Base-by-base conservation (phyloP, 805 yeast species). In the Wickerhamiella lipophila region DNA sequence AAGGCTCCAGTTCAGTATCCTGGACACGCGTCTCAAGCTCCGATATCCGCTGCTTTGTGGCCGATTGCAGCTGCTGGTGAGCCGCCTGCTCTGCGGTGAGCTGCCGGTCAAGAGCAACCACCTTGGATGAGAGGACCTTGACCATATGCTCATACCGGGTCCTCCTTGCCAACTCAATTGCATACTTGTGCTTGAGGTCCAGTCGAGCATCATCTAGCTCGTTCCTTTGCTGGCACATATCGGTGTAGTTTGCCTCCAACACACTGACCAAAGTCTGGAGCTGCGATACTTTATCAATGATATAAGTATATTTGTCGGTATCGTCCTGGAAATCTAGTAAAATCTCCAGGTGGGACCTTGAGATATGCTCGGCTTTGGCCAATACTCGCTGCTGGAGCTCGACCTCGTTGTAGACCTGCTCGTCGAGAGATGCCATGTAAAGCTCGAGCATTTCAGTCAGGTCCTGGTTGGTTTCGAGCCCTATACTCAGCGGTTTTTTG, bases 371-470 rank as follows among this genome's bases (percentile, higher is more conserved):
- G 21, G 34, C 40, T 12, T 42, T 19, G 8, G 43, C 40, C 8
- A 42, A 25, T 5, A 41, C 49, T 19, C 26, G 43, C 34, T 36
- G 42, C 44, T 50, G 54, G 47, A 52, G 53, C 47, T 50, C 53
- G 3, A 55, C 57, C 43, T 58, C 56, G 49, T 58, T 53, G 49
- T 56, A 58, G 8, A 53, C 42, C 21, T 52, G 53, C 50, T 56
- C 61, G 46, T 61, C 64, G 29, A 58, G 49, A 2, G 55, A 56
- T n/a, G 62, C 62, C 49, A 60, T 44, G 38, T 56, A 53, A 2
- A 58, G 47, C 49, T 58, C 58, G 34, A 58, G 49, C 25, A 54
- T 52, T 13, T 50, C 43, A 36, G 49, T 42, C n/a, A 59, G 52
- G 26, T 40, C 49, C 25, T 32, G 36, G 44, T 55, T 35, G 13